These are phyloP conservation scores for Chenopodium suecicum DNA, from an alignment of 148 eudicot genomes.

Conservation along the genomic window DNA sequence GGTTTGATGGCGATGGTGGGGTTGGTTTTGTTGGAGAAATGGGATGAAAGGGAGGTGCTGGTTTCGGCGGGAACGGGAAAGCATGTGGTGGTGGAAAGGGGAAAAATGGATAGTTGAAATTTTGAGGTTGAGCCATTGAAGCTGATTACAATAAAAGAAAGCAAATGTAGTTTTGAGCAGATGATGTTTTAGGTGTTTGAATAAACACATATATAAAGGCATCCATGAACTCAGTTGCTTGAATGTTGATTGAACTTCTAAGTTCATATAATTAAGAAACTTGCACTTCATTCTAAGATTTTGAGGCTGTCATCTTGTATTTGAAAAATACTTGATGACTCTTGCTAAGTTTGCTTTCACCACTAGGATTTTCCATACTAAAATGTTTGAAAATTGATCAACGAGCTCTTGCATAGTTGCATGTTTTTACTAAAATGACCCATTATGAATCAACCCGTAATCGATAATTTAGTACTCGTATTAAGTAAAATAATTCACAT, in stretches of 20 bases:
- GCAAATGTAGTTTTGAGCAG: not conserved
- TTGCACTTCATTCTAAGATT: constrained; percentile 63
- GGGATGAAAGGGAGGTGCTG: constrained; percentile 33
- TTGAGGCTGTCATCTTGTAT: constrained; percentile 54
- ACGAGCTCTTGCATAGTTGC: not conserved
- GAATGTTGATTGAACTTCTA: constrained; percentile 34
- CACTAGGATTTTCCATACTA: not conserved
- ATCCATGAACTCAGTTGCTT: not conserved
- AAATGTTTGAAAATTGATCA: not conserved
- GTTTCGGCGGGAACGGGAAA: constrained; percentile 33
- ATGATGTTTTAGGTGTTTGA: not conserved
- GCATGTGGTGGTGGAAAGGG: constrained; percentile 41
- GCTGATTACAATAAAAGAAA: not conserved
- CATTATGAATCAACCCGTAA: no score
- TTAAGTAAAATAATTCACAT: no score
- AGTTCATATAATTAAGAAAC: constrained; percentile 39
- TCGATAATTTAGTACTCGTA: no score
- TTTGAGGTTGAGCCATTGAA: constrained; percentile 45
- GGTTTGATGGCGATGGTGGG: constrained; percentile 35
- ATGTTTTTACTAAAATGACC: no score
- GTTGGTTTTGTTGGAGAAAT: constrained; percentile 34
- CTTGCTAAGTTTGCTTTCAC: constrained; percentile 22
- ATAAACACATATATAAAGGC: constrained; percentile 1
- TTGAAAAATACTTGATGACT: constrained; percentile 42
- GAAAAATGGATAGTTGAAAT: constrained; percentile 36